Percentiles rank a stretch among this genome's conserved stretches.
Evolutionary conservation across 257 asterid genomes (phyloP).

Genomic region (Hygrophila difformis): DNA sequence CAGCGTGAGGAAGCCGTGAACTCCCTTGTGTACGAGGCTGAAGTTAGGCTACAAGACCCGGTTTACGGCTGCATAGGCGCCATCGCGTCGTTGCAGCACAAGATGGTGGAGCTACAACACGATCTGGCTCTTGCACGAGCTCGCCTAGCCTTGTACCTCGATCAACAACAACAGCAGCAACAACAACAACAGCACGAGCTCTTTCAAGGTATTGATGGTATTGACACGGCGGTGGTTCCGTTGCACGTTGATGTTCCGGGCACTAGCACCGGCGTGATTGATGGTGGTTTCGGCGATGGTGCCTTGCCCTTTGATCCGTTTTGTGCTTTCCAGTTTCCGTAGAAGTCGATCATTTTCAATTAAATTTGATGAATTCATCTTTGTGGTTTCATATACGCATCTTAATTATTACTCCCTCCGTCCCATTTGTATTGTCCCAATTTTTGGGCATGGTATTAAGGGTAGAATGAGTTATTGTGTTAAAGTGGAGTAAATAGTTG

Average conservation of each 20-base stretch:
- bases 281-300: constrained; percentile 17
- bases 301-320: constrained; percentile 31
- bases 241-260: constrained; percentile 16
- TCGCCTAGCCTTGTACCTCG: constrained; percentile 47
- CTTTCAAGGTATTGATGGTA: no score
- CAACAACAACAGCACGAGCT: no score
- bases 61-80: constrained; percentile 97
- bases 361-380: neutral
- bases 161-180: constrained; percentile 12
- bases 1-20: no score
- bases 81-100: constrained; percentile 63
- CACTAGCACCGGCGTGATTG: constrained; percentile 16
- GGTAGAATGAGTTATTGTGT: no score
- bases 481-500: no score
- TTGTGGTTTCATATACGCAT: neutral
- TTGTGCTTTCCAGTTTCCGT: constrained; percentile 42
- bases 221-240: constrained; percentile 20
- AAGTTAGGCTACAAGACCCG: constrained; percentile 57
- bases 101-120: constrained; percentile 63
- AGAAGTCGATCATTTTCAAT: neutral
- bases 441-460: no score
- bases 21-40: constrained; percentile 78
- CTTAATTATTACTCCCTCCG: no score
- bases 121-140: constrained; percentile 65
- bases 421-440: no score